These are phyloP conservation scores for Dendrocalamus sinicus DNA, from an alignment of 176 grass and related monocot species.

Conservation along the genomic window DNA sequence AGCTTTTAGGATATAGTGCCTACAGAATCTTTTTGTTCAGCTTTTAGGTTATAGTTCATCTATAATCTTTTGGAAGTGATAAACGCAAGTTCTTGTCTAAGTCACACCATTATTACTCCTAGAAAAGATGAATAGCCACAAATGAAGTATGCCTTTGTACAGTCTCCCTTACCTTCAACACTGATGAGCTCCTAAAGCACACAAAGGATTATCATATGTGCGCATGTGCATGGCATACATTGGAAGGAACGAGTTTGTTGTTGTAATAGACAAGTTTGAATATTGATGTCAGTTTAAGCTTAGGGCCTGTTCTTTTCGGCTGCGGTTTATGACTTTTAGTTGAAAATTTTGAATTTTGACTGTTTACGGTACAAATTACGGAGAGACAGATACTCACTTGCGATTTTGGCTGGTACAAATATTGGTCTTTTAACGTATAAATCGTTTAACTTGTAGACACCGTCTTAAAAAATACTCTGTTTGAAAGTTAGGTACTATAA, in stretches of 20 bases:
- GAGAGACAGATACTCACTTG: no score
- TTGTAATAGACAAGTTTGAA: not conserved
- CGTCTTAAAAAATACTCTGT: no score
- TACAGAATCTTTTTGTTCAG: not conserved
- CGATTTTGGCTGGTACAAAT: no score
- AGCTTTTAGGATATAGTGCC: no score
- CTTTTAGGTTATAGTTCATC: not conserved
- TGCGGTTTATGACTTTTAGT: no score
- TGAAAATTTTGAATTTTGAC: no score
- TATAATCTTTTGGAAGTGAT: conserved; percentile 25
- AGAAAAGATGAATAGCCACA: not conserved
- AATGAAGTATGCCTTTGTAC: not conserved
- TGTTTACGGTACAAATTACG: no score
- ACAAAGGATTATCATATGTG: not conserved
- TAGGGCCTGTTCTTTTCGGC: no score
- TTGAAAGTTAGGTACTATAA: no score
- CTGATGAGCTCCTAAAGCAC: not conserved
- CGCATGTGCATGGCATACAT: not conserved
- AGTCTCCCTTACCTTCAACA: conserved; percentile 9
- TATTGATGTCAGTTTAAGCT: conserved; percentile 23
- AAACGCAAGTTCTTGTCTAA: not conserved
- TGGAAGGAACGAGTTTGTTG: not conserved
- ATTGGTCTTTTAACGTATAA: no score
- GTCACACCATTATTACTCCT: not conserved
- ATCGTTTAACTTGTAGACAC: no score